Percentiles rank a stretch among this genome's conserved stretches.
Conservation (phyloP, 441 rosid genomes). For the Eutrema salsugineum region DNA sequence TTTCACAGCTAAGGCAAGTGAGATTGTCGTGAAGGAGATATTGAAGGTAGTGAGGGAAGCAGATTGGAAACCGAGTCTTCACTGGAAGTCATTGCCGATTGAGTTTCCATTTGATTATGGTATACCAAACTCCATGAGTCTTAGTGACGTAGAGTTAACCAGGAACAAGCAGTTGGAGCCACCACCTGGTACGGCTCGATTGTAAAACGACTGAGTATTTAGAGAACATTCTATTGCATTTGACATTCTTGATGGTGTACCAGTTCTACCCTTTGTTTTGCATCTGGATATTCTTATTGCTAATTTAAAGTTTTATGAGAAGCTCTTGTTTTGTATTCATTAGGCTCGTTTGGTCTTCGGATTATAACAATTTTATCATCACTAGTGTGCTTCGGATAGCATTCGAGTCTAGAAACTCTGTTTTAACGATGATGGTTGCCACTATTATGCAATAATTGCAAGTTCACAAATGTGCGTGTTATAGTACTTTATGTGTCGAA, state of each 20-base stretch:
- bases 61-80: conserved; percentile 69
- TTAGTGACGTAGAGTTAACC: conserved; percentile 14
- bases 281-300: not conserved
- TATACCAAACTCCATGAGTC: conserved; percentile 6
- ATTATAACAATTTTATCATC: not conserved
- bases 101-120: conserved; percentile 51
- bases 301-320: not conserved
- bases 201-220: not conserved
- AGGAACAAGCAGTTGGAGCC: conserved; percentile 13
- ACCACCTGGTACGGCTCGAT: not conserved
- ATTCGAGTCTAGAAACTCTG: not conserved
- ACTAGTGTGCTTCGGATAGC: not conserved
- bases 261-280: not conserved
- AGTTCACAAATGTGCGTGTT: too few relatives aligned
- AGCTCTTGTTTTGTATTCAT: not conserved
- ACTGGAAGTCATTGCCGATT: conserved; percentile 46
- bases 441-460: too few relatives aligned
- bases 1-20: conserved; percentile 57
- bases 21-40: conserved; percentile 55
- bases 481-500: too few relatives aligned
- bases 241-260: conserved; percentile 3
- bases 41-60: conserved; percentile 54
- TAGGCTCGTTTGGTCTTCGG: not conserved
- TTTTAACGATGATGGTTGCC: not conserved
- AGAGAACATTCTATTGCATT: not conserved